Base-by-base conservation (phyloP, 345 rosid species). In the Syzygium aqueum region DNA sequence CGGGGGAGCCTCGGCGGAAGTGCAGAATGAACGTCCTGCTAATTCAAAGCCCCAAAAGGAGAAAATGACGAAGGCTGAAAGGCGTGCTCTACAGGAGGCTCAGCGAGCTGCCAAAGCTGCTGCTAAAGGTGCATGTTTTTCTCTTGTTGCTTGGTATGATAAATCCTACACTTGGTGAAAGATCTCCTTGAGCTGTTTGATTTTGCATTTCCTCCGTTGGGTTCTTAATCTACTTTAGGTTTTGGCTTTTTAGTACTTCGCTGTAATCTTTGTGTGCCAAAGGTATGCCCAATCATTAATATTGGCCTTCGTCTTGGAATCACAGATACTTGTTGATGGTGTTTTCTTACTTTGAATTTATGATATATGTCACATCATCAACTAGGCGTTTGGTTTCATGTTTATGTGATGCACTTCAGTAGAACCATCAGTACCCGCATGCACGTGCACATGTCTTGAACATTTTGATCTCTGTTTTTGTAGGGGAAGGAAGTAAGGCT, bases 91-190 rank as follows among this genome's bases (percentile, higher is more conserved):
- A 90, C 99, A 96, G 90, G 98, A 97, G 91, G 95, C 98, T 86
- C 99, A 97, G 88, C 90, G 98, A 65, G 97, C 98, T 89, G 98
- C 97, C 84, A 97, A 96, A 90, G 98, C 96, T 27, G 95, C 96
- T 87, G 93, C 98, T n/a, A 96, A 94, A 95, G 98, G 99, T 96
- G 65, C 50, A 40, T 88, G 63, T 63, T 67, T 51, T 61, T 61
- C 27, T 52, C 84, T 87, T 61, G 27, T 87, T 30, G 23, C 23
- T 30, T 82, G 23, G 51, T 50, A 40, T n/a, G 53, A 30, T 85
- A 30, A 85, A 59, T 57, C 54, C 77, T 85, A 33, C 22, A 49
- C 23, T n/a, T 22, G 61, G 85, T 49, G 53, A 52, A 61, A 37
- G 49, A 84, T 52, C 43, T 28, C 43, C 61, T 52, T 50, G 33